phyloP scores from a whole-genome alignment of 352 stramenopile species.

The Globisporangium cylindrosporum region DNA sequence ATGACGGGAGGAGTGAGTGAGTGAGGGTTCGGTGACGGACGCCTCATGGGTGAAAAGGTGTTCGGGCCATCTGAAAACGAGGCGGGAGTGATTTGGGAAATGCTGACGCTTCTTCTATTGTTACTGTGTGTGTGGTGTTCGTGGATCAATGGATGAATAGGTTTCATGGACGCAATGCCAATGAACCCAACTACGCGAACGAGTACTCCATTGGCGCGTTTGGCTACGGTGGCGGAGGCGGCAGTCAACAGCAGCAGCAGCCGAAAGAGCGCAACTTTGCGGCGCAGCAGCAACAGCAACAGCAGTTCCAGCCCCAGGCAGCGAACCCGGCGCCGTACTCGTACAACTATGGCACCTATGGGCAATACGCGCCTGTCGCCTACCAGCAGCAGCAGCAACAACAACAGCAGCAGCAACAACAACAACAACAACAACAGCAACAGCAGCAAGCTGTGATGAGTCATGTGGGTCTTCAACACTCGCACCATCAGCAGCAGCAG shows the following conservation, averaged over 20 bases:
- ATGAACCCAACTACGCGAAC: constrained; percentile 20
- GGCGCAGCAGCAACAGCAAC: constrained; percentile 30
- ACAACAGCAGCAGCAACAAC: neutral
- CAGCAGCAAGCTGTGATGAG: constrained; percentile 18
- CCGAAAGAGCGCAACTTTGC: constrained; percentile 12
- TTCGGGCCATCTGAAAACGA: neutral
- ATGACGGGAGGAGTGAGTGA: constrained; percentile 1
- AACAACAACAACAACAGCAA: constrained; percentile 11
- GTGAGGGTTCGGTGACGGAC: constrained; percentile 9
- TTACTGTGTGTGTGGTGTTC: neutral
- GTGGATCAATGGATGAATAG: constrained; percentile 10
- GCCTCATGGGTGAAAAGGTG: neutral
- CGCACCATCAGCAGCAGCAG: constrained; percentile 30
- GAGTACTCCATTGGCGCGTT: constrained; percentile 19
- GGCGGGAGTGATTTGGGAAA: neutral
- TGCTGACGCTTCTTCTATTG: neutral
- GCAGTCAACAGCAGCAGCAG: constrained; percentile 17
- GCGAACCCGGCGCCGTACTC: constrained; percentile 21
- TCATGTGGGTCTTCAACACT: constrained; percentile 7
- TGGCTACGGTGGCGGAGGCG: neutral
- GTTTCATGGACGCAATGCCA: constrained; percentile 9
- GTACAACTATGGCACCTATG: constrained; percentile 30
- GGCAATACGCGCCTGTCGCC: constrained; percentile 17
- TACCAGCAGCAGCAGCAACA: constrained; percentile 19
- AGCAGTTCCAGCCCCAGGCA: constrained; percentile 23